Evolutionary conservation across 768 basidiomycete species (phyloP).

Genomic region (Boletus sp.): DNA sequence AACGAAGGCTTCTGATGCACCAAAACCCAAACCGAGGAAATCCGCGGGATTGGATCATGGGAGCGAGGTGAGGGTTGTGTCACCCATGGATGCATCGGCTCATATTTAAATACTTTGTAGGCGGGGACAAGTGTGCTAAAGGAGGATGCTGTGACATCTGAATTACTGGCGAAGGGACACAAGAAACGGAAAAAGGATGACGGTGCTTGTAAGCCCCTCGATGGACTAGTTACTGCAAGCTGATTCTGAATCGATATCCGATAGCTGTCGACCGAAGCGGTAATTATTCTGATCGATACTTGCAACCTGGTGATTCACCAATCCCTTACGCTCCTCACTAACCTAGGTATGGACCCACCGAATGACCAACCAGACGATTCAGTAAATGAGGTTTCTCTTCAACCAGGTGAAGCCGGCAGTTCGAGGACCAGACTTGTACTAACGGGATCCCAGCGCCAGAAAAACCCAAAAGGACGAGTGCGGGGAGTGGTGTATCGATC

Average conservation of each 20-base stretch:
- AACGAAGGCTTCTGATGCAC: conserved; percentile 5
- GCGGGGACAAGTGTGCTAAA: not conserved
- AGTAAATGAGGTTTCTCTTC: not conserved
- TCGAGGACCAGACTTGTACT: not conserved
- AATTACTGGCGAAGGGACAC: conserved; percentile 2
- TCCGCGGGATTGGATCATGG: not conserved
- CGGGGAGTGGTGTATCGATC: not conserved
- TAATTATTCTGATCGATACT: not conserved
- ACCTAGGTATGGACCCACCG: conserved; percentile 4
- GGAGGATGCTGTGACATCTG: not conserved
- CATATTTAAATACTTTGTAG: conserved; percentile 9
- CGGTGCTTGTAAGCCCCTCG: conserved; percentile 7
- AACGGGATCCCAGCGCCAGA: not conserved
- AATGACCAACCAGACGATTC: not conserved
- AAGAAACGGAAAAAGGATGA: conserved; percentile 9
- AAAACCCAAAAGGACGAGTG: not conserved
- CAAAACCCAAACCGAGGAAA: conserved; percentile 8
- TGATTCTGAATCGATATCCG: not conserved
- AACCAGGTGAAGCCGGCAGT: conserved; percentile 8
- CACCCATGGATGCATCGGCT: not conserved
- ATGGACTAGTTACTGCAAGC: not conserved
- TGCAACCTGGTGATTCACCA: not conserved
- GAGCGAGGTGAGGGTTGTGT: conserved; percentile 11
- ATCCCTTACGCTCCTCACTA: not conserved
- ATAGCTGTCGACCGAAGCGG: conserved; percentile 6